Percentiles rank a stretch among this genome's conserved stretches.
Conservation (phyloP, 306 rosid species). For the Sicyos baderoa region DNA sequence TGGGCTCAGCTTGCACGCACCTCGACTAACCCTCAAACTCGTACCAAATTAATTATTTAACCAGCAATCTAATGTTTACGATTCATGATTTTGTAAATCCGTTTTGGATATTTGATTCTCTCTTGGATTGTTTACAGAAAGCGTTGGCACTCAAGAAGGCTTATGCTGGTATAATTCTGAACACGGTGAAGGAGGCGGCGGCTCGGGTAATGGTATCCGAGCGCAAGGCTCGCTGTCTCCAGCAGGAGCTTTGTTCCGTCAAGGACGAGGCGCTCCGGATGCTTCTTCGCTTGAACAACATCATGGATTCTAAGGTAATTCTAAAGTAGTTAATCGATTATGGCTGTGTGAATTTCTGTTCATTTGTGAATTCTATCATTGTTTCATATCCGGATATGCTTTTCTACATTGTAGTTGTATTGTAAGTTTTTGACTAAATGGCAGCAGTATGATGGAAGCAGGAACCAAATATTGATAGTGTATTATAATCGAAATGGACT, state of each 20-base stretch:
- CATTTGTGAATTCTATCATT: neutral
- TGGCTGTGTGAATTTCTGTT: neutral
- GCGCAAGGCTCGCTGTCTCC: slow-evolving; percentile 35
- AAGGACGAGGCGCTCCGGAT: slow-evolving; percentile 52
- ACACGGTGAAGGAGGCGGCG: slow-evolving; percentile 77
- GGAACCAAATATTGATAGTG: neutral
- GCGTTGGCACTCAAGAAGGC: slow-evolving; percentile 64
- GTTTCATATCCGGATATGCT: neutral
- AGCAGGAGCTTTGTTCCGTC: slow-evolving; percentile 37
- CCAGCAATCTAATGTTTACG: neutral
- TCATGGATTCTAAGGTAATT: slow-evolving; percentile 58
- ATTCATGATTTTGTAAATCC: neutral
- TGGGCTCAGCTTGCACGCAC: too few species aligned
- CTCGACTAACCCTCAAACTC: too few species aligned
- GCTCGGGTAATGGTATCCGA: slow-evolving; percentile 59
- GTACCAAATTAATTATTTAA: too few species aligned
- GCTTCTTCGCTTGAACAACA: slow-evolving; percentile 53
- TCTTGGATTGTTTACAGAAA: slow-evolving; percentile 34
- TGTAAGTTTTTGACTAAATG: neutral
- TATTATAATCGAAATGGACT: neutral
- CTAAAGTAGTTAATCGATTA: neutral
- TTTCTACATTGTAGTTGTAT: neutral
- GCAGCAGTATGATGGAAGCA: neutral
- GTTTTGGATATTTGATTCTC: slow-evolving; percentile 4
- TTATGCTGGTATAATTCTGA: slow-evolving; percentile 63